phyloP scores from a whole-genome alignment of 2,329 filamentous ascomycete genomes.

The Fonsecaea erecta region DNA sequence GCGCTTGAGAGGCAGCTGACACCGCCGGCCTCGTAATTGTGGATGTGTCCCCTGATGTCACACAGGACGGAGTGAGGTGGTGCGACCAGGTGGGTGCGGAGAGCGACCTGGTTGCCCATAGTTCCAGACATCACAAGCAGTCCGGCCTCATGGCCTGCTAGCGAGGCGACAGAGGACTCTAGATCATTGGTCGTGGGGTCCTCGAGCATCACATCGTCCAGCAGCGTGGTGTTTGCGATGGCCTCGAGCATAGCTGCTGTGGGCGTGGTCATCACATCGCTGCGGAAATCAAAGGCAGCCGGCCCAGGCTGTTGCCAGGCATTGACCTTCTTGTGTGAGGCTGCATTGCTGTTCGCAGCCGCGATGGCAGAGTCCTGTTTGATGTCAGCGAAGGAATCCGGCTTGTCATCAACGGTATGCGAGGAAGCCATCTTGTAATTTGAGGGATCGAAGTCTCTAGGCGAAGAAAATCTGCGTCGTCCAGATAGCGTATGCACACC shows the following conservation, averaged over 20 bases:
- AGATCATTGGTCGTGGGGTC: constrained; percentile 78
- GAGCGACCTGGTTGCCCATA: constrained; percentile 89
- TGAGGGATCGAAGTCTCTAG: not conserved
- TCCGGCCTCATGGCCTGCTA: constrained; percentile 75
- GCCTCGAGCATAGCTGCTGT: constrained; percentile 81
- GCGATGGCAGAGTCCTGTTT: constrained; percentile 5
- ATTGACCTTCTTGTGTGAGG: constrained; percentile 22
- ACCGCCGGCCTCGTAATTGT: constrained; percentile 68
- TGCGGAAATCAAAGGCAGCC: constrained; percentile 39
- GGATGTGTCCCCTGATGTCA: constrained; percentile 78
- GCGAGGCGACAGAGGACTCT: constrained; percentile 72
- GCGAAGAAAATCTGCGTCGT: not conserved
- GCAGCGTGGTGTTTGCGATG: constrained; percentile 72
- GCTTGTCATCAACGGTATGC: not conserved
- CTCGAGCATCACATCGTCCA: constrained; percentile 83
- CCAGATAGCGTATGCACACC: not conserved
- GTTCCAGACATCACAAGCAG: constrained; percentile 87
- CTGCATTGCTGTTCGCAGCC: constrained; percentile 17
- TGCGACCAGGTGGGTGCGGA: constrained; percentile 75
- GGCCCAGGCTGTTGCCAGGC: constrained; percentile 37
- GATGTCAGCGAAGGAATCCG: constrained; percentile 7
- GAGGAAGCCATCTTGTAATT: not conserved
- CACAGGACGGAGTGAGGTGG: constrained; percentile 82
- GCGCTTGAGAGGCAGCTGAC: constrained; percentile 74
- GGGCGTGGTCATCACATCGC: constrained; percentile 74